Evolutionary conservation across 306 rosid genomes (phyloP), one percentile per base, ranked within the genome.

Genomic region (Styphnolobium japonicum): DNA sequence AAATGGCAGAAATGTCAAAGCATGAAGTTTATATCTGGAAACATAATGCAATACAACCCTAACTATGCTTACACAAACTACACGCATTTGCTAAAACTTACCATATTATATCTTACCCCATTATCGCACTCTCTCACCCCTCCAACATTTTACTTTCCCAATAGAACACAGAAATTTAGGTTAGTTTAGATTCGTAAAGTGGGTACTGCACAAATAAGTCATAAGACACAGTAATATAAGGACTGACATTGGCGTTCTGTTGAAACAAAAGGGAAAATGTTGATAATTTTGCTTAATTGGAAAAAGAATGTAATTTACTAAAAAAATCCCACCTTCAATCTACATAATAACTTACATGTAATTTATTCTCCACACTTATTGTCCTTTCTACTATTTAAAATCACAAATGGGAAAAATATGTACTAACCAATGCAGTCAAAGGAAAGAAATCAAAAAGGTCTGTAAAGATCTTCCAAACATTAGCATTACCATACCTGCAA

Each of bases 371-470:
- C 33, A 27, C 4, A 29, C 79, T 52, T 53, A 53, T 43, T 46
- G 48, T 62, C 46, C 39, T 49, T 25, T 58, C 3, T 37, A 64
- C 29, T 23, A 57, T 8, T 67, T 16, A 60, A 60, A 33, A 22
- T 25, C 34, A 36, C 31, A 61, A 51, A 61, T 8, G 33, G 39
- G 67, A 61, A 57, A 43, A n/a, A 27, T 11, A 22, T 16, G 16
- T 63, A 86, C 97, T 88, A 77, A 92, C 97, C 97, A 92, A 85
- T 48, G 97, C 97, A 62, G 97, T 92, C 88, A 92, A 78, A 7
- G 94, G 97, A 75, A 92, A 92, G 84, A 82, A 92, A 85, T 92
- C 97, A 73, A 92, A 92, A 78, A 92, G 94, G 80, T 92, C 94
- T 0, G 97, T 92, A 66, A 92, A 92, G 51, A 66, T 90, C 91